A percentile compares a stretch with the other conserved stretches of the same genome.
These are phyloP conservation scores for Vigna unguiculata DNA, from an alignment of 306 rosid species.

Conservation along the genomic window DNA sequence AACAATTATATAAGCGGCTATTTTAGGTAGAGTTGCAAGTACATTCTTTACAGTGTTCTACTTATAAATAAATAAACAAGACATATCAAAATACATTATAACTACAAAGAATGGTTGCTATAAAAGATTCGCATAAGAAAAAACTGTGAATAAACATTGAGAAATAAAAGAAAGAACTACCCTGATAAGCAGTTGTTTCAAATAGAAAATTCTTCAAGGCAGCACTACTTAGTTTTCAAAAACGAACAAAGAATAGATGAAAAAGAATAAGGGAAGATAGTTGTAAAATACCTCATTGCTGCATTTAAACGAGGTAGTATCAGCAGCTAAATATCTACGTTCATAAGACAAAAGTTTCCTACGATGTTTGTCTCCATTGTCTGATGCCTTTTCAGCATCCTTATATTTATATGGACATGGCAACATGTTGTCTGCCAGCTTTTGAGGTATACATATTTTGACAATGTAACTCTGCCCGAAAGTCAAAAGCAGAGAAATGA, in stretches of 20 bases:
- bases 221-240: neutral
- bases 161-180: neutral
- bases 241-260: constrained; percentile 5
- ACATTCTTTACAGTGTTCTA: too few relatives aligned
- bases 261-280: neutral
- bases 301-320: constrained; percentile 52
- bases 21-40: neutral
- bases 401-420: constrained; percentile 60
- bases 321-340: constrained; percentile 67
- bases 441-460: constrained; percentile 68
- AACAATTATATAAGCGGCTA: constrained; percentile 38
- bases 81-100: neutral
- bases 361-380: constrained; percentile 39
- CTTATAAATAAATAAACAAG: too few relatives aligned
- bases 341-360: constrained; percentile 70
- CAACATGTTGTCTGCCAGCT: constrained; percentile 67
- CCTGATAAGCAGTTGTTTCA: neutral
- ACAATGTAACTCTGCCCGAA: constrained; percentile 81
- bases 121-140: constrained; percentile 10
- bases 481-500: constrained; percentile 87
- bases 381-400: constrained; percentile 5
- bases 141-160: neutral
- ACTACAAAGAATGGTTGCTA: neutral
- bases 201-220: neutral
- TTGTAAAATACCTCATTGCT: constrained; percentile 58